phyloP scores from a whole-genome alignment of 2,329 filamentous ascomycete genomes.

The Trichoderma semiorbis region DNA sequence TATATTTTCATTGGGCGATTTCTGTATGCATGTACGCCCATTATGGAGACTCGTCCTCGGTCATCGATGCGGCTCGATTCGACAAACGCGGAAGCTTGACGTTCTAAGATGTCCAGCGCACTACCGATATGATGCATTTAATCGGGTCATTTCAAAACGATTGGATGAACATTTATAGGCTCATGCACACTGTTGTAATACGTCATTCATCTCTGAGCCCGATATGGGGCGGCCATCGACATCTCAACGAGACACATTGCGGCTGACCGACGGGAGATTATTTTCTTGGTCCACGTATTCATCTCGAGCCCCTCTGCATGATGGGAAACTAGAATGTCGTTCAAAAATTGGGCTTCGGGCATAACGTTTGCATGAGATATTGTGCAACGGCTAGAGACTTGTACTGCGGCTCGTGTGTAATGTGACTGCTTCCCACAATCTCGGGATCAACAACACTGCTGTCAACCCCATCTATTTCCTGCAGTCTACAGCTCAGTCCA shows the following conservation, averaged over 20 bases:
- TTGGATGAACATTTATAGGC: not conserved
- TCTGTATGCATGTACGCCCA: not conserved
- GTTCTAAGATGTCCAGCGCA: not conserved
- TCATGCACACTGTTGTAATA: not conserved
- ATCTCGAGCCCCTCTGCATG: not conserved
- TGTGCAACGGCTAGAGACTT: not conserved
- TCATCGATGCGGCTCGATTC: not conserved
- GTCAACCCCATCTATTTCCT: not conserved
- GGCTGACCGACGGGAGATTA: not conserved
- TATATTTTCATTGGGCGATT: not conserved
- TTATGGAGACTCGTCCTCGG: not conserved
- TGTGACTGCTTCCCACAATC: not conserved
- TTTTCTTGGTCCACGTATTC: slow-evolving; percentile 9
- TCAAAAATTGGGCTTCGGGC: not conserved
- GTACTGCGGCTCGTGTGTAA: not conserved
- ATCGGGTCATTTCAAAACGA: not conserved
- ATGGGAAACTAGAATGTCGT: no score
- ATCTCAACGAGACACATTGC: not conserved
- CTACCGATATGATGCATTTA: not conserved
- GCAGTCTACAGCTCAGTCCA: not conserved
- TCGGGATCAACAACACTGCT: not conserved
- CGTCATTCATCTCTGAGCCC: not conserved
- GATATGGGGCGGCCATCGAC: not conserved
- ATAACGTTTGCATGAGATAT: not conserved
- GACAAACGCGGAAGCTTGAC: not conserved